phyloP scores from a whole-genome alignment of 768 basidiomycete genomes.

The Xerocomellus intermedius region DNA sequence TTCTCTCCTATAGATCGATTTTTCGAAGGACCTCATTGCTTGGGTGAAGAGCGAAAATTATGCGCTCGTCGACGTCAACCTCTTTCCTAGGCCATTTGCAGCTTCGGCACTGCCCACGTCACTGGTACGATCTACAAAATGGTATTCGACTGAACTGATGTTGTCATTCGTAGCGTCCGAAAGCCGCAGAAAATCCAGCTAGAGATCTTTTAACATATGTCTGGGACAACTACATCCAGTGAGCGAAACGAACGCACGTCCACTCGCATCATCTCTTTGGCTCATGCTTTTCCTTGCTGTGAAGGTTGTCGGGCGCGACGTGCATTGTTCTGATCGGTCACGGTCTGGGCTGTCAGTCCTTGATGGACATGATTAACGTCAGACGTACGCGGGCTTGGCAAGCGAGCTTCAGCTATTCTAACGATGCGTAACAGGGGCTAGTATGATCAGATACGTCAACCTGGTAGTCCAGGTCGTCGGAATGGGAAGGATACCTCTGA shows the following conservation, averaged over 20 bases:
- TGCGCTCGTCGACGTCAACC: conserved; percentile 82
- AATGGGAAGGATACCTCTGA: conserved; percentile 50
- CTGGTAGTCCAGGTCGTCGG: conserved; percentile 81
- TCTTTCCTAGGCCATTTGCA: conserved; percentile 60
- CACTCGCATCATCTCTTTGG: neutral
- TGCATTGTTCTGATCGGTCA: conserved; percentile 84
- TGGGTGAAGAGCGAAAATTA: conserved; percentile 73
- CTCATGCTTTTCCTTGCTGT: neutral
- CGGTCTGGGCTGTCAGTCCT: conserved; percentile 74
- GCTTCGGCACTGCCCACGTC: conserved; percentile 23
- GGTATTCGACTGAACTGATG: neutral
- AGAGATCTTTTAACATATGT: conserved; percentile 73
- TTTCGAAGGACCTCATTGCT: conserved; percentile 71
- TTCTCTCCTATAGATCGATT: conserved; percentile 69
- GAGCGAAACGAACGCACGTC: conserved; percentile 27
- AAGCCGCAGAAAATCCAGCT: conserved; percentile 43
- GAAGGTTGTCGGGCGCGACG: conserved; percentile 68
- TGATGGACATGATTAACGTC: conserved; percentile 71
- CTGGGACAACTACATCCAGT: conserved; percentile 98
- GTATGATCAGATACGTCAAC: conserved; percentile 61
- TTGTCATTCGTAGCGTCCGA: conserved; percentile 35
- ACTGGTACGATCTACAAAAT: conserved; percentile 30
- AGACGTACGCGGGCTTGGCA: conserved; percentile 52
- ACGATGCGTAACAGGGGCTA: conserved; percentile 36
- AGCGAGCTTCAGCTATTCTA: neutral